Base-by-base conservation (phyloP, 1,139 yeast species). In the Yamadazyma kanchanaburiensis region DNA sequence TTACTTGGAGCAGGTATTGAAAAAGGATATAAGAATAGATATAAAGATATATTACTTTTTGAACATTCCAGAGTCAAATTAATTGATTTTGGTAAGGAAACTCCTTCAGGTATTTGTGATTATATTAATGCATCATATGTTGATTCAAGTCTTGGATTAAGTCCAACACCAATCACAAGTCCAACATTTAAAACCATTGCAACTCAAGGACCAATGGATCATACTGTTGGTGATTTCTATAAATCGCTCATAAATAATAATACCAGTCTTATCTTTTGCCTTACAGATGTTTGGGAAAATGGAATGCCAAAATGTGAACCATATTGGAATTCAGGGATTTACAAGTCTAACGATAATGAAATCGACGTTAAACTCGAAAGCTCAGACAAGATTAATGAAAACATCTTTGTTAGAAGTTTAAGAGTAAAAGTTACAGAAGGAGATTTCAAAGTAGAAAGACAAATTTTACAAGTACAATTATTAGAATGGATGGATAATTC, bases 201-300 rank as follows among this genome's bases (percentile, higher is more conserved):
- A 1, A 81, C 95, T 0, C 95, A 86, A 44, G 95, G 94, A 1
- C 96, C 96, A 2, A 55, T 86, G 23, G 77, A 79, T 3, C 75
- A 80, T 14, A 84, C 95, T 0, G 70, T 81, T 36, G 79, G 77
- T 10, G 95, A 86, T 51, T 86, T 86, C 49, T 87, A 95, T 94
- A 75, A 77, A 44, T 81, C 83, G 31, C 69, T 83, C 5, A 49
- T 65, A 24, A 65, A 70, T 39, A 64, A 69, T 37, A 48, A 55
- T 19, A 55, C 64, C 9, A 59, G 66, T 10, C 33, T 74, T 5
- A 58, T 74, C 8, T 43, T 74, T 11, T 71, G 79, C 3, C 55
- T 75, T 31, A 71, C 80, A 2, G 71, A 72, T 18, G 76, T 74
- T 39, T 49, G 52, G 34, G 81, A 75, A 41, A 67, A 71, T 43